Evolutionary conservation across 768 basidiomycete species (phyloP), one percentile per base, ranked within the genome.

Genomic region (Lentinus brumalis): DNA sequence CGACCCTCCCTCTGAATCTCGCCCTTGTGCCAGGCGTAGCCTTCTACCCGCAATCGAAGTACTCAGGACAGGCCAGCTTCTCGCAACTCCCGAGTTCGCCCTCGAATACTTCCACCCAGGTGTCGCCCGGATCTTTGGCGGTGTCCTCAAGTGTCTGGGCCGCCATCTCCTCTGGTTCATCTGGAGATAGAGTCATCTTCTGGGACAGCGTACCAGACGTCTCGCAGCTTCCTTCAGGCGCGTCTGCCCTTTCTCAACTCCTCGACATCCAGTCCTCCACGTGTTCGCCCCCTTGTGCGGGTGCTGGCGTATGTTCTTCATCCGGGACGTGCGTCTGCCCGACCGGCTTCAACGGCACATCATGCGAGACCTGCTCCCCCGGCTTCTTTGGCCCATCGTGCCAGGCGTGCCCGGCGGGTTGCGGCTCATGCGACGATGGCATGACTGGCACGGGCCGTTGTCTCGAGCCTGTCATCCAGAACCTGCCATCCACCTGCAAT

Each of bases 121-220:
- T 92, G 12, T 71, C 76, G 4, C 83, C 83, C 6, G 79, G 78
- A 18, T 89, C 92, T 1, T 65, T 94, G n/a, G 80, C 84, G 3
- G 74, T 94, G n/a, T 81, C 91, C 1, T 78, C 81, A 18, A 85
- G 86, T 58, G 77, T 88, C 0, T 94, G 88, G 88, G 83, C 81
- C 10, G 85, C 86, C 2, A 75, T 94, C 11, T 79, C 79, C 6
- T 74, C 84, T 1, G 80, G 83, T n/a, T 77, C 78, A n/a, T 66
- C 66, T 31, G 82, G 80, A 59, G 76, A 77, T 40, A 87, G 87
- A 29, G 70, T 92, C 15, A 79, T 94, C 21, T 69, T 95, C 35
- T 95, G 91, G 91, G 85, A 91, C 61, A 84, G 88, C 10, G 76
- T 94, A 47, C 86, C 92, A 11, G 92, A 95, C 67, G 69, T 89